Conservation (phyloP, 2,329 filamentous ascomycete species). For the Ophiostoma sp. region DNA sequence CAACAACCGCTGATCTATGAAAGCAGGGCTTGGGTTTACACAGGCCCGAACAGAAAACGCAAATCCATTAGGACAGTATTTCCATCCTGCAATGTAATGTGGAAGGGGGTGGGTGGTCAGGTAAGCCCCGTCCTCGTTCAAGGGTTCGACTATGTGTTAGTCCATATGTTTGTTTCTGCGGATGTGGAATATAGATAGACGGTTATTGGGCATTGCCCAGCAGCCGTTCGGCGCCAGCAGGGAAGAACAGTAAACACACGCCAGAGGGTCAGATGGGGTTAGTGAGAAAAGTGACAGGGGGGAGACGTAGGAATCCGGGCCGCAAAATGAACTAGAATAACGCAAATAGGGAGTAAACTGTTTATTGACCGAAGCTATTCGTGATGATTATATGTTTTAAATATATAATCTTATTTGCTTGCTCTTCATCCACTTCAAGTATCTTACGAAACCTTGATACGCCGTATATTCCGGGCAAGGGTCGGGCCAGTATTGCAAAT, state of each 20-base stretch:
- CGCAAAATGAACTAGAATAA: conserved; percentile 7
- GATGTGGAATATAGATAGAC: conserved; percentile 5
- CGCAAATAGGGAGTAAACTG: not conserved
- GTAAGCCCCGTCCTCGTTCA: conserved; percentile 4
- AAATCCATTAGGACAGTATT: not conserved
- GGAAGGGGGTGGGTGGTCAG: not conserved
- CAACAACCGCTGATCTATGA: not conserved
- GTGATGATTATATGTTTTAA: not conserved
- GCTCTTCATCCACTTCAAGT: not conserved
- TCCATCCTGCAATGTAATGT: conserved; percentile 7
- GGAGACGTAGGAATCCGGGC: conserved; percentile 4
- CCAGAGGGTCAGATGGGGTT: not conserved
- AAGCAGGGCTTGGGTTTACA: conserved; percentile 2
- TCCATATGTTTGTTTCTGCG: not conserved
- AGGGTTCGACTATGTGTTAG: conserved; percentile 9
- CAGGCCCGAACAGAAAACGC: not conserved
- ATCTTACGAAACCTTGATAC: too few relatives aligned
- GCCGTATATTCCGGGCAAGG: not conserved
- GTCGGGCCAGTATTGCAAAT: conserved; percentile 8
- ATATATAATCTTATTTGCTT: not conserved
- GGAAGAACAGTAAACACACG: not conserved
- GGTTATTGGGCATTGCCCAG: conserved; percentile 2
- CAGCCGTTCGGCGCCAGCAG: conserved; percentile 1
- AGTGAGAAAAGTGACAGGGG: not conserved
- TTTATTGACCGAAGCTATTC: too few relatives aligned